Conservation (phyloP, 2,329 filamentous ascomycete genomes). For the Cladophialophora immunda region DNA sequence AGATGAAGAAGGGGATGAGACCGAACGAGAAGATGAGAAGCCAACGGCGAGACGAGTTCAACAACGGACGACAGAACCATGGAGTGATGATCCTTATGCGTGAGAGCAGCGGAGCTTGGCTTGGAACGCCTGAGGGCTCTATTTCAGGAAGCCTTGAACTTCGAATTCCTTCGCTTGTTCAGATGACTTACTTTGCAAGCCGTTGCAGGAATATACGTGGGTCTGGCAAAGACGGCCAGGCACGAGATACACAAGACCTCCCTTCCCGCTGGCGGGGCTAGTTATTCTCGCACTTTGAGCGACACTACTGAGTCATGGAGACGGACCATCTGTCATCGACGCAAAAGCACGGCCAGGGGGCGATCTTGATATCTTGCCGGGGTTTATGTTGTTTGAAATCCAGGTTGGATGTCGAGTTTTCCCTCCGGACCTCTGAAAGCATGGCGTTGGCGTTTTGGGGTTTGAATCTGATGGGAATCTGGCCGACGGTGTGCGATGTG, state of each 20-base stretch:
- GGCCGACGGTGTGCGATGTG: no score
- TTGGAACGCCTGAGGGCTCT: neutral
- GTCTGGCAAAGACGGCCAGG: conserved; percentile 12
- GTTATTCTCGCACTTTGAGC: conserved; percentile 26
- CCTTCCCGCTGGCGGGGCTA: conserved; percentile 16
- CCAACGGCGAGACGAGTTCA: neutral
- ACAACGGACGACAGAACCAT: neutral
- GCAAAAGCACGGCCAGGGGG: neutral
- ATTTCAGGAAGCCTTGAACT: neutral
- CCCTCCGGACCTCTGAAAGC: neutral
- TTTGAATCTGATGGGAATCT: neutral
- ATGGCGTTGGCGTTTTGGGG: neutral
- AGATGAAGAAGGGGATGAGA: conserved; percentile 14
- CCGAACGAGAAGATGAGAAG: conserved; percentile 18
- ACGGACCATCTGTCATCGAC: neutral
- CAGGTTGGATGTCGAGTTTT: neutral
- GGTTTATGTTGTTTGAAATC: neutral
- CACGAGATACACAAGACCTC: conserved; percentile 7
- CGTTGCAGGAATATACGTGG: conserved; percentile 21
- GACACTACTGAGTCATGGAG: neutral
- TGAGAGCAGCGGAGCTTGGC: neutral
- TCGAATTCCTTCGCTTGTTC: neutral
- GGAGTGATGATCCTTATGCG: neutral
- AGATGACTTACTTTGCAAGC: conserved; percentile 16
- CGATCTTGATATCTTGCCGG: neutral